Evolutionary conservation across 2,329 filamentous ascomycete genomes (phyloP), one percentile per base, ranked within the genome.

Genomic region (Herpotrichia juniperi): DNA sequence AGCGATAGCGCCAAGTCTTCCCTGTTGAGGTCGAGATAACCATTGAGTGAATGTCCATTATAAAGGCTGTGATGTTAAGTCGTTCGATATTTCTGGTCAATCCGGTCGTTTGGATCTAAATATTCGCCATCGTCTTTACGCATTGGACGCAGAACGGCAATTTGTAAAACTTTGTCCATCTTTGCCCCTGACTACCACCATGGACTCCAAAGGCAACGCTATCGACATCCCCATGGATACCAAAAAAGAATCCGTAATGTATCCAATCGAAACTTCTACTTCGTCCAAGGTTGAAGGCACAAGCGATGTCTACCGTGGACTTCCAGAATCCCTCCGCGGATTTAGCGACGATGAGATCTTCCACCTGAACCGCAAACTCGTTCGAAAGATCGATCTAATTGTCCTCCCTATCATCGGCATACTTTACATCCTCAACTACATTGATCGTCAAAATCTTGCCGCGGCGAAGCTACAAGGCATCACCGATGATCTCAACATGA

Each of bases 371-470:
- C 46, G 42, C 42, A 61, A 63, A 39, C 46, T 59, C 12, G 59
- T 59, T 25, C 52, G 54, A 31, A 62, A 62, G 26, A 50, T 62
- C 19, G 59, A 62, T 34, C 12, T 40, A 11, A 21, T 44, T 9
- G 22, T 48, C 34, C 42, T 62, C 9, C 59, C 59, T 2, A 58
- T 59, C 35, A 59, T 59, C 25, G 54, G 54, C 17, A 62, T 62
- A 25, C 47, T 62, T 10, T 62, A 62, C 51, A 62, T 62, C 28
- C 63, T 61, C 39, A 74, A 74, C 42, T 74, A 71, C 40, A 67
- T 69, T 4, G 85, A 87, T 61, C 78, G 85, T 17, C 86, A 87
- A 67, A 86, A 87, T 65, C 86, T 89, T 54, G 84, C 85, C 0
- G 80, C 85, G 4, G 87, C 87, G 0, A 80, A 82, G 7, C 75